Percentiles rank a stretch among this genome's conserved stretches.
These are phyloP conservation scores for Chaetomiaceae sp. DNA, from an alignment of 2,329 filamentous ascomycete species.

Conservation along the genomic window DNA sequence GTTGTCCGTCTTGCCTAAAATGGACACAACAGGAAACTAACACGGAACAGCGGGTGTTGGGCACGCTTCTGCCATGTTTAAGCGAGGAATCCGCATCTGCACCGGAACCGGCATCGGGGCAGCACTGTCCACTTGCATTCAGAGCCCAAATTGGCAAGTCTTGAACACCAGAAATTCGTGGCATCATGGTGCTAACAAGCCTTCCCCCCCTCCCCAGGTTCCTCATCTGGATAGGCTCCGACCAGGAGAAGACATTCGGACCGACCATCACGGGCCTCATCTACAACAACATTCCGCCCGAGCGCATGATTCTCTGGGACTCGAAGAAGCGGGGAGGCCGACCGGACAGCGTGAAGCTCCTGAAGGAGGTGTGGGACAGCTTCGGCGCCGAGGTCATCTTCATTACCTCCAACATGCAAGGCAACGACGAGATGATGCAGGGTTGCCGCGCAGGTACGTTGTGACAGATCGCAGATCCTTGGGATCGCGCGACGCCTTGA, in stretches of 20 bases:
- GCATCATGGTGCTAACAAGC: background rate
- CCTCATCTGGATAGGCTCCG: slow-evolving; percentile 41
- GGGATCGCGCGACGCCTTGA: too few relatives aligned
- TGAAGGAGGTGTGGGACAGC: slow-evolving; percentile 37
- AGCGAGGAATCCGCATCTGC: slow-evolving; percentile 39
- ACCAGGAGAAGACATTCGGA: slow-evolving; percentile 40
- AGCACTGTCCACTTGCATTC: slow-evolving; percentile 40
- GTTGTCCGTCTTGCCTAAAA: background rate
- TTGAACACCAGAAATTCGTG: background rate
- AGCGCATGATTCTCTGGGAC: slow-evolving; percentile 41
- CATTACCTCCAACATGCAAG: slow-evolving; percentile 39
- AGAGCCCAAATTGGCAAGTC: slow-evolving; percentile 35
- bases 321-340: slow-evolving; percentile 39
- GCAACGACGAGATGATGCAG: slow-evolving; percentile 42
- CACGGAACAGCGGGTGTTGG: slow-evolving; percentile 36
- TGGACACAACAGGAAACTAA: slow-evolving; percentile 1
- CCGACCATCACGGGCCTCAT: slow-evolving; percentile 38
- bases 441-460: slow-evolving; percentile 36
- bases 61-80: slow-evolving; percentile 41
- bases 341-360: slow-evolving; percentile 36
- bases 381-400: slow-evolving; percentile 42
- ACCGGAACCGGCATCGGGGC: slow-evolving; percentile 41
- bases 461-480: too few relatives aligned
- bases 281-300: slow-evolving; percentile 37
- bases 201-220: slow-evolving; percentile 28